Evolutionary conservation across 2,329 filamentous ascomycete genomes (phyloP), one percentile per base, ranked within the genome.

Genomic region (Penicillium crustosum): DNA sequence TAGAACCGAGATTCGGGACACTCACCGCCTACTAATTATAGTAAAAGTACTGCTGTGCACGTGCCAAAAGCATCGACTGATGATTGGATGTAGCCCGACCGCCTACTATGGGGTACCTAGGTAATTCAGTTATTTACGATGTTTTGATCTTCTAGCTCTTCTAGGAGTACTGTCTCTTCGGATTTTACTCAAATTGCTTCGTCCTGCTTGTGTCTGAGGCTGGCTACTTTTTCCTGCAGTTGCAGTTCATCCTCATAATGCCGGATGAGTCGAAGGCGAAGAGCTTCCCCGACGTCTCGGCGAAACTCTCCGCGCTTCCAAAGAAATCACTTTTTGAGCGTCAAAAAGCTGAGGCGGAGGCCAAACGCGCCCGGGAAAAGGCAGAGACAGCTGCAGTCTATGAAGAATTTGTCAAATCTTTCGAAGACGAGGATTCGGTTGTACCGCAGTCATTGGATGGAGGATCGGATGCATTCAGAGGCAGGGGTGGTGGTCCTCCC

Each of bases 291-390:
- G 85, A 91, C 68, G 82, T 90, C 58, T 85, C 88, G 56, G 83
- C 87, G 51, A 96, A 95, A 75, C 86, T 94, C 50, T 85, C 89
- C 55, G 90, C 90, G 49, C 86, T 90, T 0, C 83, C 87, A 61
- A 94, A 93, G 76, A 90, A 94, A 71, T 95, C 91, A 21, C 83
- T 89, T 27, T 96, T 95, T 73, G 93, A 96, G 77, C 88, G 88
- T 67, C 90, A 95, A 73, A 91, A 90, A 74, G 90, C 90, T 59
- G 91, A 96, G 73, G 90, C 90, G 56, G 91, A 96, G 79, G 91
- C 91, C 25, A 96, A 96, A 78, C 87, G 90, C 58, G 83, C 85
- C 66, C 85, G 91, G 65, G 93, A 96, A 75, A 89, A 89, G 68
- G 91, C 89, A 64, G 93, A 96, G 77, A 95, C 90, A 7, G 90